Evolutionary conservation across 345 rosid species (phyloP).

Genomic region (Lepidium aucheri): DNA sequence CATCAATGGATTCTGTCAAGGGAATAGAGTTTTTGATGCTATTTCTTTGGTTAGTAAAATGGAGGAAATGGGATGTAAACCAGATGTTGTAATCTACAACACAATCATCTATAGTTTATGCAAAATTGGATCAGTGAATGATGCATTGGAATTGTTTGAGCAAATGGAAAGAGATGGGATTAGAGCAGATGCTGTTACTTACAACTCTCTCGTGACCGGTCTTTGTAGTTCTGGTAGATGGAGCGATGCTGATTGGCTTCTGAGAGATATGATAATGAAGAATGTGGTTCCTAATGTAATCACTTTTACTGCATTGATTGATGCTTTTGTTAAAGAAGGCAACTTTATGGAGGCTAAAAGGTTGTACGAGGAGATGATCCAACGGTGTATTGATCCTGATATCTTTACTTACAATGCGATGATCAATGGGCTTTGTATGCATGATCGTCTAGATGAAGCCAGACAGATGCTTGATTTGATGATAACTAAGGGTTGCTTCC

Average conservation of each 20-base stretch:
- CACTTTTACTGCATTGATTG: conserved; percentile 15
- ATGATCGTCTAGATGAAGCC: conserved; percentile 15
- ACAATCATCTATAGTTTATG: conserved; percentile 13
- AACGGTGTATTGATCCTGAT: conserved; percentile 11
- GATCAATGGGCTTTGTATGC: conserved; percentile 20
- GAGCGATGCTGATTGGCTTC: not conserved
- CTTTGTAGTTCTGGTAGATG: conserved; percentile 21
- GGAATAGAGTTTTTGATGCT: conserved; percentile 15
- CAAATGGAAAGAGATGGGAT: conserved; percentile 4
- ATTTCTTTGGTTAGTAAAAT: conserved; percentile 1
- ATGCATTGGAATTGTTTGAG: conserved; percentile 3
- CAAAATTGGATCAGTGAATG: not conserved
- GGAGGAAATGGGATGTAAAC: conserved; percentile 6
- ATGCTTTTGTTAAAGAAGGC: conserved; percentile 15
- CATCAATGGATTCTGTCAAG: conserved; percentile 15
- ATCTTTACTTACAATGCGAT: conserved; percentile 13
- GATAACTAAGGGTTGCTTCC: conserved; percentile 9
- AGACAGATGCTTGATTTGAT: conserved; percentile 16
- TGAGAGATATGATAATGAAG: not conserved
- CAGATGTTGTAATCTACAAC: conserved; percentile 18
- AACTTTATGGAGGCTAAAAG: not conserved
- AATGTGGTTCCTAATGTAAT: conserved; percentile 7
- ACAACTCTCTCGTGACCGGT: conserved; percentile 9
- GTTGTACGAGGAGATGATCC: conserved; percentile 16
- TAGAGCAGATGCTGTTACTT: conserved; percentile 12